A percentile compares a stretch with the other conserved stretches of the same genome.
phyloP scores from a whole-genome alignment of 140 eudicot species.

The Cichorium intybus region DNA sequence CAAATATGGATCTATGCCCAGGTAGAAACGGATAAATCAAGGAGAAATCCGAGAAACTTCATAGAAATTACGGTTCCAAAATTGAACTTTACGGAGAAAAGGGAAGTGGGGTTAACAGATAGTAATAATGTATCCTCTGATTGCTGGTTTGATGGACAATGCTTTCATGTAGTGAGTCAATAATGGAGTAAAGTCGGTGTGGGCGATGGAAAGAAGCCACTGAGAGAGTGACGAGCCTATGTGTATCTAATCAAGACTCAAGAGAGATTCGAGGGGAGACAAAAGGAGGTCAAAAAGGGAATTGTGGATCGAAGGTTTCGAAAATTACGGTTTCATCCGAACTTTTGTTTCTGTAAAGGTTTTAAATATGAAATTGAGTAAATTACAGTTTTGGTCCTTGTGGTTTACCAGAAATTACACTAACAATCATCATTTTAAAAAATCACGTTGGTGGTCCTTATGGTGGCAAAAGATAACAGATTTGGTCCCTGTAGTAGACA shows the following conservation, averaged over 20 bases:
- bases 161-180: neutral
- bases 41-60: neutral
- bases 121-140: neutral
- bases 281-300: neutral
- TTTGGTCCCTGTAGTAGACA: no score
- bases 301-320: no score
- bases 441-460: no score
- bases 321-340: no score
- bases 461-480: no score
- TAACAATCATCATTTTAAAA: no score
- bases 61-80: neutral
- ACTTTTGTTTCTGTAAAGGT: no score
- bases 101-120: slow-evolving; percentile 11
- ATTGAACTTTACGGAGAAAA: slow-evolving; percentile 7
- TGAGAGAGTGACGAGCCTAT: neutral
- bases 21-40: neutral
- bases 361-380: no score
- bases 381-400: no score
- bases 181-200: slow-evolving; percentile 1
- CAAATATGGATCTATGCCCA: neutral
- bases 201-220: no score
- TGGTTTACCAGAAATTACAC: no score
- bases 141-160: neutral
- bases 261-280: slow-evolving; percentile 5
- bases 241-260: neutral